phyloP scores from a whole-genome alignment of 225 moss, liverwort and hornwort species.

The Physcomitrium patens region DNA sequence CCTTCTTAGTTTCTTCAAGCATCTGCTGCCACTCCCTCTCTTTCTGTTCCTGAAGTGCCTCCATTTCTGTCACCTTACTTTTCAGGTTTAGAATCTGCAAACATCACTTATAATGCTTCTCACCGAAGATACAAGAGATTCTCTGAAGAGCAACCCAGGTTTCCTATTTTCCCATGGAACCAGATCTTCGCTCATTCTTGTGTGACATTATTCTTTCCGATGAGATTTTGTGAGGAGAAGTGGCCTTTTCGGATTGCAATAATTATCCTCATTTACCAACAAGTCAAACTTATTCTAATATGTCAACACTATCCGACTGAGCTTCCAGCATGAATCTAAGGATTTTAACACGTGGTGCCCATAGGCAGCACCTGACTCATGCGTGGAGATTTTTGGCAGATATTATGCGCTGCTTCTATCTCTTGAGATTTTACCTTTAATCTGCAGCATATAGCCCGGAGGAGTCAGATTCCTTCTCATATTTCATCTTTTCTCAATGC shows the following conservation, averaged over 20 bases:
- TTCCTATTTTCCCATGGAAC: not conserved
- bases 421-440: slow-evolving; percentile 56
- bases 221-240: slow-evolving; percentile 11
- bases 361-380: slow-evolving; percentile 51
- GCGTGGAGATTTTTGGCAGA: slow-evolving; percentile 49
- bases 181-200: not conserved
- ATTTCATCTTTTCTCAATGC: not conserved
- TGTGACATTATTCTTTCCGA: not conserved
- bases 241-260: slow-evolving; percentile 3
- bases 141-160: not conserved
- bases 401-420: slow-evolving; percentile 50
- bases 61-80: slow-evolving; percentile 60
- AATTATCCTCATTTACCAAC: slow-evolving; percentile 20
- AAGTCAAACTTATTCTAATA: not conserved
- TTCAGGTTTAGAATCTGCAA: slow-evolving; percentile 55
- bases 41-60: slow-evolving; percentile 54
- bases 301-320: slow-evolving; percentile 15
- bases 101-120: not conserved
- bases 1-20: slow-evolving; percentile 45
- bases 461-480: slow-evolving; percentile 9
- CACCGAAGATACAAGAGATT: not conserved
- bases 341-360: slow-evolving; percentile 26
- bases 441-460: slow-evolving; percentile 26
- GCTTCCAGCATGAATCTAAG: slow-evolving; percentile 20
- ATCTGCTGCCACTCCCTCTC: slow-evolving; percentile 60